Base-by-base conservation (phyloP, 140 eudicot species). In the Artemisia princeps region DNA sequence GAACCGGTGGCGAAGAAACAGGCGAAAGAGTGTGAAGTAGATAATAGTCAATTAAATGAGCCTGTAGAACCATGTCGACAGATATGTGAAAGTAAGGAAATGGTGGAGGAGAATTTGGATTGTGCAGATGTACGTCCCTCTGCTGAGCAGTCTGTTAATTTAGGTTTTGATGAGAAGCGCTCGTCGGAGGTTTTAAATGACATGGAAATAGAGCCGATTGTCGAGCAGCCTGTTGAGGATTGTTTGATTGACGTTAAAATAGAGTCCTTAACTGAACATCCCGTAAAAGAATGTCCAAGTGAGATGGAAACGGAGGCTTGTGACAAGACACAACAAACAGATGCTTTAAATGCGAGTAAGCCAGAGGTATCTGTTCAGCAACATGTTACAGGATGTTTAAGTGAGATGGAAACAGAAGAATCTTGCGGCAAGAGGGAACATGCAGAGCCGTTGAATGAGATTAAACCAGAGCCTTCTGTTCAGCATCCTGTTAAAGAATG, bases 261-360 rank as follows among this genome's bases (percentile, higher is more conserved):
- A 58, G 77, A 70, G 42, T 55, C 46, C 20, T 62, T 26, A 33
- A 50, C 9, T 13, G 68, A 62, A 64, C 65, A 73, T 72, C 77
- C 73, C 11, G 57, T 37, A 1, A 58, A 52, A 37, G 69, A 80
- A 17, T 70, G 44, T 26, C 10, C 37, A 40, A 69, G 59, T 52
- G 74, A 70, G 28, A 46, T 68, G 51, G 70, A 64, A 60, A 55
- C 67, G 62, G 80, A 81, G 76, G 67, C 30, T 52, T 80, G 66
- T 52, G 65, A 10, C 61, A 74, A 55, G 72, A 68, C 70, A 60
- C 76, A 73, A 65, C 71, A 30, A 6, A 77, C 60, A 40, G 85
- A 73, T 49, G 77, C 72, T 49, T 81, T 87, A n/a, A 85, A 79
- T 33, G 87, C 78, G 75, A 45, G 65, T 69, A 42, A 69, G n/a